Evolutionary conservation across 169 alveolate species (phyloP), one percentile per base, ranked within the genome.

Genomic region (Cryptosporidium andersoni): DNA sequence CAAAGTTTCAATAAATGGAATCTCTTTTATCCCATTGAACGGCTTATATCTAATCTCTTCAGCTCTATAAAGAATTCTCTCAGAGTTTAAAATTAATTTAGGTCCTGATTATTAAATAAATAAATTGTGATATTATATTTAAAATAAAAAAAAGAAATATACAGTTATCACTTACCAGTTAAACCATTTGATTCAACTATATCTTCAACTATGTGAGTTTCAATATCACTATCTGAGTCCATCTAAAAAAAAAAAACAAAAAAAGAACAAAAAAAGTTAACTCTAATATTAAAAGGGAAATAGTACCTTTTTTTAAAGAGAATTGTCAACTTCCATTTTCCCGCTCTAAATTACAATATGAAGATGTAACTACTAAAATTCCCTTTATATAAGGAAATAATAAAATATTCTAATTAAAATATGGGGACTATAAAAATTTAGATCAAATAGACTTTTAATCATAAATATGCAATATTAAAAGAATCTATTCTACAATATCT

Each of bases 201-300:
- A 43, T 66, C 81, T 12, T 66, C 85, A 14, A 74, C 14, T 16
- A 74, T 60, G 11, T 8, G 85, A 1, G 85, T 74, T 36, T 74
- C 85, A 42, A 74, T n/a, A 58, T 74, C 85, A 60, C 85, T 74
- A 42, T 74, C 85, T 25, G 85, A 74, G 16, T 58, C 68, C 14
- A 25, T 25, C 0, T 25, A 25, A 25, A 25, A 25, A 25, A 25
- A 25, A 25, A 25, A 25, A 25, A 25, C 0, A 25, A 25, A 25
- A 25, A 25, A 25, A 25, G 0, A 25, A 25, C 25, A 0, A 25
- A 25, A 25, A 25, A 25, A 25, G 25, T n/a, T 45, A 7, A 14
- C 12, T 42, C 14, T 34, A 36, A 63, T 36, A 37, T 34, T 63
- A 34, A 56, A 56, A 56, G 42, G 37, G 37, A 16, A 62, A 1